Percentiles rank a stretch among this genome's conserved stretches.
phyloP scores from a whole-genome alignment of 305 asterid species.

The Fraxinus baroniana region DNA sequence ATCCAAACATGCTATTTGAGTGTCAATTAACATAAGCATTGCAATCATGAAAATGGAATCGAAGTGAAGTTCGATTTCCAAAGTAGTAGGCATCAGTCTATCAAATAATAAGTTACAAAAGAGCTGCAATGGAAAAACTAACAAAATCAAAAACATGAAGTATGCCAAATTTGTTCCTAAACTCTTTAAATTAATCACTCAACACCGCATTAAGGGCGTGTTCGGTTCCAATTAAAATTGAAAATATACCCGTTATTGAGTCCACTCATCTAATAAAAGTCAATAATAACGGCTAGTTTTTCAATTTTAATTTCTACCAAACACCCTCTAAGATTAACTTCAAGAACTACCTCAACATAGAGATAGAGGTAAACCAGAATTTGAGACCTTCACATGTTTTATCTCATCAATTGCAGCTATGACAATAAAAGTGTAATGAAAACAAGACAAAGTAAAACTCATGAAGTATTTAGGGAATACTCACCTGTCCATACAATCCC shows the following conservation, averaged over 20 bases:
- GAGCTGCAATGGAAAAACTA: background rate
- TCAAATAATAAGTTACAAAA: background rate
- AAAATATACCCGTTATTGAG: too few relatives aligned
- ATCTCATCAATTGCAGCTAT: background rate
- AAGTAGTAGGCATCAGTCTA: background rate
- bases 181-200: background rate
- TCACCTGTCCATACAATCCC: slow-evolving; percentile 98
- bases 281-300: too few relatives aligned
- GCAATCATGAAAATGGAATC: background rate
- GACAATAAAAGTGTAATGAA: slow-evolving; percentile 1
- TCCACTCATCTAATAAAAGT: too few relatives aligned
- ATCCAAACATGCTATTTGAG: background rate
- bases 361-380: background rate
- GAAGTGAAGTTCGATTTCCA: background rate
- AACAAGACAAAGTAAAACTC: slow-evolving; percentile 12
- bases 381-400: slow-evolving; percentile 6
- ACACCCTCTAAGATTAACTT: background rate
- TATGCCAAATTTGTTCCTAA: background rate
- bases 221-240: too few relatives aligned
- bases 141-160: background rate
- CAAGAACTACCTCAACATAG: background rate
- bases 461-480: slow-evolving; percentile 24
- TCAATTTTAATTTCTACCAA: too few relatives aligned
- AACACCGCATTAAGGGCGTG: background rate
- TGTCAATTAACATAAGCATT: background rate